Percentiles rank a stretch among this genome's conserved stretches.
Conservation (phyloP, 2,329 filamentous ascomycete species). For the Pseudocercospora ulei region DNA sequence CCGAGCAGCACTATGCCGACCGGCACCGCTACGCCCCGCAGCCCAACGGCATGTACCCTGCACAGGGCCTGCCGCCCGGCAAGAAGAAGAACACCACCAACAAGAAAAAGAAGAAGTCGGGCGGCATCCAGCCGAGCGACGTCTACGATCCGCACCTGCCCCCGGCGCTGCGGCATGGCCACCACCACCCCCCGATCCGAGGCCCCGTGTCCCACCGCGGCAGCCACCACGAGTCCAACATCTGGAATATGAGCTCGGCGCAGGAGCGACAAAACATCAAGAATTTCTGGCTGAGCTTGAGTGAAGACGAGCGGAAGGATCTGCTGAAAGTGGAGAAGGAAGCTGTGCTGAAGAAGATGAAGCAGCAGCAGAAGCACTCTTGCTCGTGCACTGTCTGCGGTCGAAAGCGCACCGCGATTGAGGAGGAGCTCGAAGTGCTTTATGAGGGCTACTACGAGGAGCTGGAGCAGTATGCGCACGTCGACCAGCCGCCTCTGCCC, state of each 20-base stretch:
- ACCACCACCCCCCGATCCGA: constrained; percentile 14
- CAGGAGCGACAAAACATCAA: constrained; percentile 96
- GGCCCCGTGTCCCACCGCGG: constrained; percentile 10
- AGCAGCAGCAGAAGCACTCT: constrained; percentile 98
- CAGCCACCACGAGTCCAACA: constrained; percentile 58
- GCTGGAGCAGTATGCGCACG: constrained; percentile 91
- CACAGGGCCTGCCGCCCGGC: constrained; percentile 17
- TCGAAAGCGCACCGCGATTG: constrained; percentile 89
- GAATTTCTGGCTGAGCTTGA: constrained; percentile 91
- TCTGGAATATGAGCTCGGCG: constrained; percentile 92
- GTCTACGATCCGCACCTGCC: constrained; percentile 26
- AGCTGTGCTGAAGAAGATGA: constrained; percentile 97
- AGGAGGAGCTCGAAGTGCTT: constrained; percentile 92
- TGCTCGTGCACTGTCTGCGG: constrained; percentile 97
- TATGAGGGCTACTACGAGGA: constrained; percentile 99
- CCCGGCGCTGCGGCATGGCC: constrained; percentile 24
- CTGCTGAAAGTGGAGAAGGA: constrained; percentile 98
- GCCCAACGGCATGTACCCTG: constrained; percentile 36
- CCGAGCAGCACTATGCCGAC: constrained; percentile 21
- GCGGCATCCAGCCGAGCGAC: constrained; percentile 16
- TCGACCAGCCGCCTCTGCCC: constrained; percentile 50
- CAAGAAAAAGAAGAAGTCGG: constrained; percentile 52
- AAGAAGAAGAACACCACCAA: constrained; percentile 51
- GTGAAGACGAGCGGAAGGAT: constrained; percentile 87
- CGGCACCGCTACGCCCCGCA: constrained; percentile 29